These are phyloP conservation scores for Emmonsiellopsis sp. DNA, from an alignment of 2,329 filamentous ascomycete genomes.

Conservation along the genomic window DNA sequence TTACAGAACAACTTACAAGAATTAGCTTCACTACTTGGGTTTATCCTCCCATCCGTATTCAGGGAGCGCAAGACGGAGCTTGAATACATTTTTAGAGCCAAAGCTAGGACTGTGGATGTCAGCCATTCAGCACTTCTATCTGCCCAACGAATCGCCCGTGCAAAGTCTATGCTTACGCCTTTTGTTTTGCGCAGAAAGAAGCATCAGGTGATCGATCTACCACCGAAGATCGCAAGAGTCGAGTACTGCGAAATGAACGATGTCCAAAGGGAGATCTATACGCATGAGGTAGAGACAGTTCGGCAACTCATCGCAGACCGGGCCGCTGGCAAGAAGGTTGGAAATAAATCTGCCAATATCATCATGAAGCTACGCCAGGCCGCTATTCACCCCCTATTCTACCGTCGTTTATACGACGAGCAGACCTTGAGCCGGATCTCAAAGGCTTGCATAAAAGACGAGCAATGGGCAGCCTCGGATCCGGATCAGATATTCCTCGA, in stretches of 20 bases:
- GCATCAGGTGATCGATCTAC: conserved; percentile 80
- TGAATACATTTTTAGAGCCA: conserved; percentile 83
- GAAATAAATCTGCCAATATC: conserved; percentile 51
- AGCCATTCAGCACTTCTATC: conserved; percentile 74
- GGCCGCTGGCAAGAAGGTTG: conserved; percentile 46
- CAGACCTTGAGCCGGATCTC: conserved; percentile 67
- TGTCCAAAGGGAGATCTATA: conserved; percentile 65
- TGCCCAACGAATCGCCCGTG: conserved; percentile 74
- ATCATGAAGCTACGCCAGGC: conserved; percentile 91
- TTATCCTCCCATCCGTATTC: conserved; percentile 85
- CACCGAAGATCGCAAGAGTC: conserved; percentile 67
- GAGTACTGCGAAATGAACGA: conserved; percentile 72
- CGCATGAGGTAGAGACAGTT: conserved; percentile 55
- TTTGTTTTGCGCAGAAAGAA: conserved; percentile 94
- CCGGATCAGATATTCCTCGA: conserved; percentile 47
- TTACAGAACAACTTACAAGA: conserved; percentile 95
- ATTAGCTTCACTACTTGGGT: conserved; percentile 81
- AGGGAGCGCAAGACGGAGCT: conserved; percentile 66
- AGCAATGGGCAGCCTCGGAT: conserved; percentile 44
- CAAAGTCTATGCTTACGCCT: conserved; percentile 84
- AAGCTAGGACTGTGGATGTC: conserved; percentile 68
- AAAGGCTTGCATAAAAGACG: conserved; percentile 63
- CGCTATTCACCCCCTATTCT: conserved; percentile 82
- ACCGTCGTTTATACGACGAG: conserved; percentile 72
- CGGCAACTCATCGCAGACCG: conserved; percentile 52